These are phyloP conservation scores for Auxenochlorella pyrenoidosa DNA, from an alignment of 139 green algal genomes.

Conservation along the genomic window DNA sequence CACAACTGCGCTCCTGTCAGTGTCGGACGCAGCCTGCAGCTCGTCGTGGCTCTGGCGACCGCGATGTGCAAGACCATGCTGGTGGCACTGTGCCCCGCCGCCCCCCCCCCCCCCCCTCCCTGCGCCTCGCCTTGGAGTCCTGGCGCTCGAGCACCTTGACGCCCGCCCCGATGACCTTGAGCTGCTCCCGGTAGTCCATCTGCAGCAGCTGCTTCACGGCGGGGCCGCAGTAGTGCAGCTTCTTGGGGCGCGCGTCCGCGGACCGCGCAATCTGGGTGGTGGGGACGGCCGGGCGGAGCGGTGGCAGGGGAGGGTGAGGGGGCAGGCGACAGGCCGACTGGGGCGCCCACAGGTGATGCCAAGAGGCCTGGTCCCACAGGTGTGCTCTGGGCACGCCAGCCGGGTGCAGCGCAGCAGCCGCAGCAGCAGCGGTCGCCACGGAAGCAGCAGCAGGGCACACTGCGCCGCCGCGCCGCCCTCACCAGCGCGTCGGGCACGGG, in stretches of 20 bases:
- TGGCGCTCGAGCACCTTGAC: conserved; percentile 96
- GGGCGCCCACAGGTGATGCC: no score
- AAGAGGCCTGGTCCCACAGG: no score
- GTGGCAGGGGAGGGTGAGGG: not conserved
- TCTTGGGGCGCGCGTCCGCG: conserved; percentile 45
- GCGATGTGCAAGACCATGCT: no score
- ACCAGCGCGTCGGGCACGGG: conserved; percentile 28
- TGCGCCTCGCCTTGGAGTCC: conserved; percentile 40
- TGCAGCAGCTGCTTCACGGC: conserved; percentile 69
- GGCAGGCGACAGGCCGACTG: no score
- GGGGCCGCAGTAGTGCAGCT: conserved; percentile 49
- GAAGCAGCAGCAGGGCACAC: no score
- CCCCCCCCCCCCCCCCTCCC: not conserved
- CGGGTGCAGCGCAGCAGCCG: no score
- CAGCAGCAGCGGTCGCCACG: no score
- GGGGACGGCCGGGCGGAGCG: not conserved
- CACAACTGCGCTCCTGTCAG: no score
- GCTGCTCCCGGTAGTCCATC: conserved; percentile 68
- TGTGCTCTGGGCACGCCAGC: no score
- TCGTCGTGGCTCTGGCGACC: no score
- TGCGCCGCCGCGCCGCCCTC: not conserved
- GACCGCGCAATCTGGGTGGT: conserved; percentile 41
- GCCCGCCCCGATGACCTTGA: conserved; percentile 83
- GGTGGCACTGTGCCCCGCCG: not conserved
- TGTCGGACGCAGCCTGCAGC: no score